Evolutionary conservation across 2,329 filamentous ascomycete species (phyloP), one percentile per base, ranked within the genome.

Genomic region (Ascochyta pisi): DNA sequence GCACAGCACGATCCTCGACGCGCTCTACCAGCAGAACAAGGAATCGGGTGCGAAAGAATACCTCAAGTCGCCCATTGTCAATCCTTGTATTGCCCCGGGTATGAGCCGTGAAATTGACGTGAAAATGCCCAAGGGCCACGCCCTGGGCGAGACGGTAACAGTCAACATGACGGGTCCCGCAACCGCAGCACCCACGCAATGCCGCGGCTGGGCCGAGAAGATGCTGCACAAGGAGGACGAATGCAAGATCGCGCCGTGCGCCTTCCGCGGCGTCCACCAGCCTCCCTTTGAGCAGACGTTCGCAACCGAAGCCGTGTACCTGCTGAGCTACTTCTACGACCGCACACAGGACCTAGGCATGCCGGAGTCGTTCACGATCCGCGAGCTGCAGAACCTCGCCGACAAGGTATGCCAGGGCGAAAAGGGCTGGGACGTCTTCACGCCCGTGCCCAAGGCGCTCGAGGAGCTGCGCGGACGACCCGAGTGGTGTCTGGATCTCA

Each of bases 311-410:
- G 93, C 97, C 69, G 86, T 98, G 35, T 99, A 94, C 79, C 92
- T 98, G 66, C 94, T 99, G 79, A 96, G 91, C 27, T 99, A 96
- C 84, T 99, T 99, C 80, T 97, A 90, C 79, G 95, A 99, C 81
- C 93, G 96, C 69, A 96, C 91, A 23, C 86, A 91, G 75, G 91
- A 92, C 4, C 86, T 99, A 10, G 96, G 96, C 64, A 98, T 99
- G 92, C 95, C 96, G n/a, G 92, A 96, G 65, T 93, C 90, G 6
- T 99, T 98, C 78, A 97, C 93, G 0, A 81, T 99, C 31, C 86
- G 88, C 45, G 95, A 99, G 81, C 84, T 99, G 70, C 89, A 93
- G 70, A 90, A 96, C 58, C 85, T 98, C 16, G 87, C 95, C 0
- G 83, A 87, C 62, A 89, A 89, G 37, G 96, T 99, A 10, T 99